Conservation (phyloP, 2,329 filamentous ascomycete species). For the Paraphaeosphaeria sporulosa region DNA sequence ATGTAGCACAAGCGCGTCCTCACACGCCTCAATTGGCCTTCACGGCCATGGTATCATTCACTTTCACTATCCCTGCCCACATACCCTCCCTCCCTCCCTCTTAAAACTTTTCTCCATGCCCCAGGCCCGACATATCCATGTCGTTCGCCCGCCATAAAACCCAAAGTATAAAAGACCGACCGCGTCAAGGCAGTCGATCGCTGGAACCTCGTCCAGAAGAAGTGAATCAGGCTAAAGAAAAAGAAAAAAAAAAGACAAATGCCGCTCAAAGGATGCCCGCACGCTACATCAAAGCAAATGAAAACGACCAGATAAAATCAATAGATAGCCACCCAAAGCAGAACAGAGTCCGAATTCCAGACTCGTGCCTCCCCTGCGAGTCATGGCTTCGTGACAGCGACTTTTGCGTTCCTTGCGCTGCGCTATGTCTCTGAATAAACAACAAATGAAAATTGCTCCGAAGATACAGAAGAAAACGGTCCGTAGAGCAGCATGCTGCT, state of each 20-base stretch:
- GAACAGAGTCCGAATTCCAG: constrained; percentile 11
- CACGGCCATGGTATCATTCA: constrained; percentile 11
- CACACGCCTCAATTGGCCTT: too few relatives aligned
- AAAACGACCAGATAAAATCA: constrained; percentile 20
- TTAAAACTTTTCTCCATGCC: background rate
- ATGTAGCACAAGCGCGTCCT: background rate
- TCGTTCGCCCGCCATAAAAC: background rate
- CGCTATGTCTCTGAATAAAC: too few relatives aligned
- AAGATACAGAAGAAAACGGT: background rate
- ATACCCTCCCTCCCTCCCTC: background rate
- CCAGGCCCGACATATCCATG: too few relatives aligned
- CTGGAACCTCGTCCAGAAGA: background rate
- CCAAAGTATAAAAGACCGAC: background rate
- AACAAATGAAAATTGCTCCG: too few relatives aligned
- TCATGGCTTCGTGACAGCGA: constrained; percentile 5
- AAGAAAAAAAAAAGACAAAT: background rate
- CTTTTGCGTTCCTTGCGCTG: too few relatives aligned
- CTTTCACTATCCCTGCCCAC: background rate
- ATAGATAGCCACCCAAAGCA: constrained; percentile 29
- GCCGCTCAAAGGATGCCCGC: constrained; percentile 1
- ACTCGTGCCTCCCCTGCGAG: constrained; percentile 1
- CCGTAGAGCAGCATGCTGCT: background rate
- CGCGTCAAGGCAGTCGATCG: constrained; percentile 3
- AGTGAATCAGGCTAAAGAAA: background rate
- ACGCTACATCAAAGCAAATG: background rate